phyloP scores from a whole-genome alignment of 345 rosid genomes.

The Linum tenue region DNA sequence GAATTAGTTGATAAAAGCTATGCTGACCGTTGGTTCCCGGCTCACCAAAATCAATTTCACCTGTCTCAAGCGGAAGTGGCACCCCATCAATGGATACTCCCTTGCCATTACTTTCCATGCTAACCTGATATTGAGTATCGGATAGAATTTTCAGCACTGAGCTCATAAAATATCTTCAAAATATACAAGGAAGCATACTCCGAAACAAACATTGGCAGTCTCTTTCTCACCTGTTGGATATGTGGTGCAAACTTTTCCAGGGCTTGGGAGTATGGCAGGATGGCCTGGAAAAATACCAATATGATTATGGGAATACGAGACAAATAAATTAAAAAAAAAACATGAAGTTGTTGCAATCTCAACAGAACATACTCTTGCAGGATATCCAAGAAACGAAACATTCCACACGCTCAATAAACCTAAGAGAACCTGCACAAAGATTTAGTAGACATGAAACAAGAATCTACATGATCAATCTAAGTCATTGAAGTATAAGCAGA shows the following conservation, averaged over 20 bases:
- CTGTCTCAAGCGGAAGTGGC: constrained; percentile 76
- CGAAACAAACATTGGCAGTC: background rate
- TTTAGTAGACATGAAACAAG: background rate
- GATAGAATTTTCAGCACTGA: constrained; percentile 1
- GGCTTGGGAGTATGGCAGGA: constrained; percentile 91
- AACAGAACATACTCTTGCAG: constrained; percentile 64
- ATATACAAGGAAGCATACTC: background rate
- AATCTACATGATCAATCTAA: background rate
- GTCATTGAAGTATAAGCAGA: background rate
- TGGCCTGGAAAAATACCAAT: constrained; percentile 51
- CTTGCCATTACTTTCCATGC: constrained; percentile 99
- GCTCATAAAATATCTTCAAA: constrained; percentile 5
- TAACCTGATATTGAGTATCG: constrained; percentile 39
- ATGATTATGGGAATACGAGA: constrained; percentile 6
- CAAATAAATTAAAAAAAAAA: constrained; percentile 2
- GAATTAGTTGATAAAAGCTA: constrained; percentile 98
- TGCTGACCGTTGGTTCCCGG: constrained; percentile 99
- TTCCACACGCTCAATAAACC: constrained; percentile 93
- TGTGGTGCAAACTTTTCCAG: constrained; percentile 94
- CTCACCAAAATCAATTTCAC: constrained; percentile 97
- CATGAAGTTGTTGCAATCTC: constrained; percentile 8
- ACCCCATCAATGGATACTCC: constrained; percentile 90
- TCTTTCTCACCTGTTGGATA: constrained; percentile 70
- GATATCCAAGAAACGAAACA: constrained; percentile 83
- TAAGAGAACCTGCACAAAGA: constrained; percentile 58